Conservation (phyloP, 2,329 filamentous ascomycete species). For the Microdochium trichocladiopsis region DNA sequence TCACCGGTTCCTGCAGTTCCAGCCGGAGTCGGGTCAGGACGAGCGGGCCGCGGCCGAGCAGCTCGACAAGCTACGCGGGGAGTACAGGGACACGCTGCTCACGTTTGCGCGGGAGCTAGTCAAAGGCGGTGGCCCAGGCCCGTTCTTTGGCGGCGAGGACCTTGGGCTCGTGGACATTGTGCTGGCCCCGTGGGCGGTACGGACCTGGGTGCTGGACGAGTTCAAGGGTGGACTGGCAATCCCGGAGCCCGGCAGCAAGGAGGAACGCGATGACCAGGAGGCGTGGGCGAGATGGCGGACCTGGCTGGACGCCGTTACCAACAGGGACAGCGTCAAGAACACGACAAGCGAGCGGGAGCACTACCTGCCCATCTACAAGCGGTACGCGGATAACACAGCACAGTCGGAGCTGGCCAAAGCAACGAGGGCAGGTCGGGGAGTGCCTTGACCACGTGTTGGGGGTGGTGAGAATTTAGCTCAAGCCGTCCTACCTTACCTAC, state of each 20-base stretch:
- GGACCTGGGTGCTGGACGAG: conserved; percentile 44
- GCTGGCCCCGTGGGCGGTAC: conserved; percentile 41
- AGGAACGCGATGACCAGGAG: conserved; percentile 33
- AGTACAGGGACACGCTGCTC: conserved; percentile 42
- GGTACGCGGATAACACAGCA: conserved; percentile 34
- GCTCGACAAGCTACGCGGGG: conserved; percentile 31
- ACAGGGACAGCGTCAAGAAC: conserved; percentile 40
- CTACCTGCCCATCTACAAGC: conserved; percentile 47
- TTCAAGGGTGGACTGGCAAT: conserved; percentile 49
- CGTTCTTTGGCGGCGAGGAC: conserved; percentile 44
- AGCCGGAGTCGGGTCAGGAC: conserved; percentile 6
- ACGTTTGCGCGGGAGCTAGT: conserved; percentile 44
- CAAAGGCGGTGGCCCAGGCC: conserved; percentile 27
- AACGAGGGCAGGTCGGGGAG: conserved; percentile 38
- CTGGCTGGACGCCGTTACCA: conserved; percentile 41
- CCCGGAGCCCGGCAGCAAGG: conserved; percentile 34
- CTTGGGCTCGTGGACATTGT: conserved; percentile 45
- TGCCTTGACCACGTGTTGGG: conserved; percentile 28
- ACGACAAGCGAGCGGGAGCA: conserved; percentile 47
- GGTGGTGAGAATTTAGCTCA: neutral
- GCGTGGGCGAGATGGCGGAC: conserved; percentile 44
- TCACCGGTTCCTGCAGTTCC: conserved; percentile 31
- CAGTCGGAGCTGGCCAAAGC: conserved; percentile 35
- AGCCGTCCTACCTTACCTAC: neutral
- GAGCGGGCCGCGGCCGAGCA: conserved; percentile 8